Base-by-base conservation (phyloP, 2,329 filamentous ascomycete species). In the Verticillium alfalfae region DNA sequence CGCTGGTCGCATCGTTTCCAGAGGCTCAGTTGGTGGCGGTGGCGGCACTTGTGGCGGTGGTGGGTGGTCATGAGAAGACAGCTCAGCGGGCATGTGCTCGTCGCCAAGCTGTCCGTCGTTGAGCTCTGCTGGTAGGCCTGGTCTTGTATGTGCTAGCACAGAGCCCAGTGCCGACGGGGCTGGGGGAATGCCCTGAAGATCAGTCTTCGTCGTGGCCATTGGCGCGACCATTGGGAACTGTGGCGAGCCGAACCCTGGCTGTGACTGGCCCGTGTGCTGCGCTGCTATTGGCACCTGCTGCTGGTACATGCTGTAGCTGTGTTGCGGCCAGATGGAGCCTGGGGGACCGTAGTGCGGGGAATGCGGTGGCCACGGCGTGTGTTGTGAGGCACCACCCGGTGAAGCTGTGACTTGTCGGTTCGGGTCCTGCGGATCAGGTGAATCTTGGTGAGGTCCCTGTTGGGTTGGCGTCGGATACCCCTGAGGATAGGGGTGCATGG, bases 231-330 rank as follows among this genome's bases (percentile, higher is more conserved):
- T 64, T 15, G 64, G 64, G 41, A 63, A 66, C 49, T 65, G 64
- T 2, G 64, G 64, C 34, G 64, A 60, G 22, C 64, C 63, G 22
- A 61, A 49, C 31, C 60, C 58, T 49, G 34, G 55, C 16, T 60
- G 56, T 4, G 62, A 57, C 54, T 65, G 64, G 9, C 65, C 65
- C 5, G 65, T 66, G 49, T 64, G 63, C 12, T 66, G 64, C 1
- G 65, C 54, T 7, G 64, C 65, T 55, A 66, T 64, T n/a, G 63
- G 65, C 3, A 66, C 65, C 56, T 65, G 65, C 6, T 66, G 65
- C 59, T 64, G 62, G 57, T 66, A 66, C 62, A 65, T 64, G 49
- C 52, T 57, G 60, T 66, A 66, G 31, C 62, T 62, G 58, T 66
- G 65, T 22, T 62, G 59, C 2, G 65, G 65, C 62, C 62, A 62